Evolutionary conservation across 805 yeast species (phyloP).

Genomic region (Cyberlindnera sargentensis): DNA sequence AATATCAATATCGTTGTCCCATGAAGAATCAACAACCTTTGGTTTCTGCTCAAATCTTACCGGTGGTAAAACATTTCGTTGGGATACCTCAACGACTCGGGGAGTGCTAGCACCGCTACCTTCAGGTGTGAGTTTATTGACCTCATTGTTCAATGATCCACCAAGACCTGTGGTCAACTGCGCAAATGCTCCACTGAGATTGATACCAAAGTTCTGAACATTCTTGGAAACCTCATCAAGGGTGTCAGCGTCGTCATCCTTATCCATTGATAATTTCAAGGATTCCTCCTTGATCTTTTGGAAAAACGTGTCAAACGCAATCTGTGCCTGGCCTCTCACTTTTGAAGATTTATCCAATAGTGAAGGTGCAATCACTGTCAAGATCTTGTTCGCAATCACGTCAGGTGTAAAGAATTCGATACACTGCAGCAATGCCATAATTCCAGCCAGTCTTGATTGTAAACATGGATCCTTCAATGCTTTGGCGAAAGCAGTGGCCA

Average conservation of each 20-base stretch:
- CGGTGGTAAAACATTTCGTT: not conserved
- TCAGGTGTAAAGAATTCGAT: constrained; percentile 63
- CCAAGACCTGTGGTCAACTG: constrained; percentile 19
- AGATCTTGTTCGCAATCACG: constrained; percentile 69
- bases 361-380: constrained; percentile 82
- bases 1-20: constrained; percentile 9
- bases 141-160: constrained; percentile 16
- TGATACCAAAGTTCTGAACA: constrained; percentile 21
- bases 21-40: constrained; percentile 6
- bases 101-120: constrained; percentile 18
- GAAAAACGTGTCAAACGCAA: constrained; percentile 57
- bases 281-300: constrained; percentile 45
- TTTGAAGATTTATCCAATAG: constrained; percentile 65
- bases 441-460: constrained; percentile 69
- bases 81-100: constrained; percentile 10
- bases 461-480: constrained; percentile 74
- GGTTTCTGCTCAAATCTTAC: constrained; percentile 1
- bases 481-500: constrained; percentile 81
- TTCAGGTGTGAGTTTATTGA: constrained; percentile 8
- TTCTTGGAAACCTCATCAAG: constrained; percentile 20
- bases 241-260: constrained; percentile 19
- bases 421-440: constrained; percentile 62
- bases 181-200: constrained; percentile 15
- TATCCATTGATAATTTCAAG: constrained; percentile 26
- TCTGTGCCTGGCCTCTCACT: constrained; percentile 68